These are phyloP conservation scores for Chlorella sp. DNA, from an alignment of 139 green algal species.

Conservation along the genomic window DNA sequence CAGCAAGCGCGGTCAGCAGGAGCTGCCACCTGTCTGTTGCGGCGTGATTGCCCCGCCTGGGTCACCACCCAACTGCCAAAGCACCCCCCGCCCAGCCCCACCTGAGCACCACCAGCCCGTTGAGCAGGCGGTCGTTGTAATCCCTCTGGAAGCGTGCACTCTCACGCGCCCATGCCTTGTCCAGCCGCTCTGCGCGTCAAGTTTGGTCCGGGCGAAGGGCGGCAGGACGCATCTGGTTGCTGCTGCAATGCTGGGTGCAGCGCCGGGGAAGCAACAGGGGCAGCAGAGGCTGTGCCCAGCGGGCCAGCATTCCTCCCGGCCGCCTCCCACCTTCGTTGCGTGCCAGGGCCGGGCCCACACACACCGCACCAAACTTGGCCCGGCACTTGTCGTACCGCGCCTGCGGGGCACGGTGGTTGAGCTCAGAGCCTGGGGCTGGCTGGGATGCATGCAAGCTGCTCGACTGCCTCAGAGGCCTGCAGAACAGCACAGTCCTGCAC, in stretches of 20 bases:
- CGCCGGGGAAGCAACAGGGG: too few relatives aligned
- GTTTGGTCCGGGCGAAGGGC: neutral
- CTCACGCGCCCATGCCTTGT: slow-evolving; percentile 58
- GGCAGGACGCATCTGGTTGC: too few relatives aligned
- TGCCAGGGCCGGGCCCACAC: slow-evolving; percentile 56
- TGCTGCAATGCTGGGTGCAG: too few relatives aligned
- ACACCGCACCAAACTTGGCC: slow-evolving; percentile 54
- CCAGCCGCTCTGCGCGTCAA: slow-evolving; percentile 41
- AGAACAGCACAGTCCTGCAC: too few relatives aligned
- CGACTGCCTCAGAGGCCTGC: too few relatives aligned
- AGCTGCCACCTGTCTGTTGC: neutral
- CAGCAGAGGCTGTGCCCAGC: too few relatives aligned
- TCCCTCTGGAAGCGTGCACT: slow-evolving; percentile 69
- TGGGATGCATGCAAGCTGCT: too few relatives aligned
- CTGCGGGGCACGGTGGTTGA: neutral
- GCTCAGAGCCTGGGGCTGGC: too few relatives aligned
- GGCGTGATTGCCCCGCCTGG: too few relatives aligned
- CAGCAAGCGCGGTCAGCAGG: neutral
- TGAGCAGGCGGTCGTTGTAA: slow-evolving; percentile 86
- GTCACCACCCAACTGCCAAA: neutral
- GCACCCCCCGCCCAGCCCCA: neutral
- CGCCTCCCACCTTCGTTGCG: slow-evolving; percentile 5
- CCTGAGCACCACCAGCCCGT: slow-evolving; percentile 55
- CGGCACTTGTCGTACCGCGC: slow-evolving; percentile 53
- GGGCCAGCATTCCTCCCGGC: too few relatives aligned